Conservation (phyloP, 2,329 filamentous ascomycete species). For the Aspergillus arachidicola region DNA sequence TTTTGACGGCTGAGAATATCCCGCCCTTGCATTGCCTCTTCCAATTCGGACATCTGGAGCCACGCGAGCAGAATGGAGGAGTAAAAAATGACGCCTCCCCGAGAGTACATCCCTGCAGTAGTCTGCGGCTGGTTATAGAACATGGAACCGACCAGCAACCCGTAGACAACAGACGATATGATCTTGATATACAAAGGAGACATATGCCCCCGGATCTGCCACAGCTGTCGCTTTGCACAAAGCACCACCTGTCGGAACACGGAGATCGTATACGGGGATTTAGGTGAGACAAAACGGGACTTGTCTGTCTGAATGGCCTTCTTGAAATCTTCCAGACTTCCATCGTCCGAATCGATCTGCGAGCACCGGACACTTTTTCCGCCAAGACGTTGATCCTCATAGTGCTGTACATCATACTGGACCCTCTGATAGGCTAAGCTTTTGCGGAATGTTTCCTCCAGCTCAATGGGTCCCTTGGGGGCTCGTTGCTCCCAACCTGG, state of each 20-base stretch:
- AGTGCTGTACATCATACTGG: constrained; percentile 60
- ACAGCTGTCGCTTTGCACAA: constrained; percentile 68
- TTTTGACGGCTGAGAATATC: constrained; percentile 67
- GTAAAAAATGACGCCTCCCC: constrained; percentile 64
- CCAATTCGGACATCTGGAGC: constrained; percentile 73
- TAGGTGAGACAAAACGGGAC: constrained; percentile 56
- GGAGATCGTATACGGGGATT: constrained; percentile 73
- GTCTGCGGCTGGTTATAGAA: constrained; percentile 66
- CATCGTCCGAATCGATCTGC: constrained; percentile 43
- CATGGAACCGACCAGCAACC: constrained; percentile 71
- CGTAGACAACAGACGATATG: constrained; percentile 71
- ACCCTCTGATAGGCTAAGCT: constrained; percentile 62
- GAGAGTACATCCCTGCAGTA: constrained; percentile 60
- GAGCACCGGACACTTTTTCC: constrained; percentile 47
- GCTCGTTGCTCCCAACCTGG: constrained; percentile 62
- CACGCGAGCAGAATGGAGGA: constrained; percentile 63
- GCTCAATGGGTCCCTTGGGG: constrained; percentile 66
- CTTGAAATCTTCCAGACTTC: constrained; percentile 54
- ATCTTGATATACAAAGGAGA: constrained; percentile 72
- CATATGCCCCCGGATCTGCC: constrained; percentile 72
- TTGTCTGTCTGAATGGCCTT: constrained; percentile 62
- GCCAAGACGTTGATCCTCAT: constrained; percentile 48
- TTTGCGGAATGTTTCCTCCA: constrained; percentile 66
- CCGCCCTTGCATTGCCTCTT: constrained; percentile 72
- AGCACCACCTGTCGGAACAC: constrained; percentile 65